These are phyloP conservation scores for Fraxinus latifolia DNA, from an alignment of 305 asterid genomes.

Conservation along the genomic window DNA sequence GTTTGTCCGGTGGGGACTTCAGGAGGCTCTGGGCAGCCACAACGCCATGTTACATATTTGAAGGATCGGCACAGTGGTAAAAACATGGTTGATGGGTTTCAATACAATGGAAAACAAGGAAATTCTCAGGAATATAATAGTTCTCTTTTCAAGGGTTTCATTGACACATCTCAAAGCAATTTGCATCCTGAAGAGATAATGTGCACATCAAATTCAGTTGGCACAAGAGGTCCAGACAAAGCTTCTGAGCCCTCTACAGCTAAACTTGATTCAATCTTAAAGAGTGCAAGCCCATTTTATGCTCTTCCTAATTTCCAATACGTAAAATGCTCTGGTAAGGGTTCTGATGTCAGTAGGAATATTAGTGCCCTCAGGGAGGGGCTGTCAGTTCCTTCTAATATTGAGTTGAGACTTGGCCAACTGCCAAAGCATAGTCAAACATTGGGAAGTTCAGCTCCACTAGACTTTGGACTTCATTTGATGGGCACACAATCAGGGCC, in stretches of 20 bases:
- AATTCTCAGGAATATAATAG: constrained; percentile 27
- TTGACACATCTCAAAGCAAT: constrained; percentile 24
- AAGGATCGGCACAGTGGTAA: constrained; percentile 30
- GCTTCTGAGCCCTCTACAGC: constrained; percentile 31
- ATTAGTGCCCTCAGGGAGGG: constrained; percentile 25
- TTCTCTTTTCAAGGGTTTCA: constrained; percentile 22
- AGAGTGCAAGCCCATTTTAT: constrained; percentile 27
- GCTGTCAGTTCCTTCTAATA: constrained; percentile 40
- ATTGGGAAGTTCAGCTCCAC: constrained; percentile 32
- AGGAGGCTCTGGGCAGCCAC: constrained; percentile 38
- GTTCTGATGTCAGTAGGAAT: constrained; percentile 23
- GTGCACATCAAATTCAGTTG: constrained; percentile 30
- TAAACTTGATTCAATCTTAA: constrained; percentile 25
- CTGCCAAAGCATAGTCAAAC: constrained; percentile 39
- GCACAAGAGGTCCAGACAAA: constrained; percentile 28
- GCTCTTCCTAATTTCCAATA: constrained; percentile 30
- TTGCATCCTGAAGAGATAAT: constrained; percentile 23
- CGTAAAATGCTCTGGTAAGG: constrained; percentile 29
- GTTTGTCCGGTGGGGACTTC: constrained; percentile 25
- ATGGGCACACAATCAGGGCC: constrained; percentile 28
- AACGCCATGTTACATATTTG: constrained; percentile 19
- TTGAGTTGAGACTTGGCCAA: constrained; percentile 60
- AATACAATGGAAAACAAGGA: constrained; percentile 27
- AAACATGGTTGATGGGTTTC: constrained; percentile 22
- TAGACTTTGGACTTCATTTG: constrained; percentile 26